These are phyloP conservation scores for Syzygium grande DNA, from an alignment of 345 rosid genomes.

Conservation along the genomic window DNA sequence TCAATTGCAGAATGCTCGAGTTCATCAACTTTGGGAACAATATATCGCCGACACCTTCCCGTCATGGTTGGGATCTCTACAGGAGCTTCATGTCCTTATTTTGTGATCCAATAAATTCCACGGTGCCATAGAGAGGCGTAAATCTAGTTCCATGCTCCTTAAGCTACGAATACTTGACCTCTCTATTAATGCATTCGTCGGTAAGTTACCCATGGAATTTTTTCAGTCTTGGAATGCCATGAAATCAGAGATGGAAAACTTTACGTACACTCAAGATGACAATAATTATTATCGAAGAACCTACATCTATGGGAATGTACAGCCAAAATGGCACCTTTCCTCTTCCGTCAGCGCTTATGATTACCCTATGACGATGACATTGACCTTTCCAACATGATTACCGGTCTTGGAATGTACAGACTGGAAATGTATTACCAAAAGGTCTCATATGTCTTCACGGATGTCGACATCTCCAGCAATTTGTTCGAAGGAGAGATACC, in stretches of 20 bases:
- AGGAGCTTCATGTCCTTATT: not conserved
- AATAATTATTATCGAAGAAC: no score
- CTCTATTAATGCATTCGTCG: conserved; percentile 2
- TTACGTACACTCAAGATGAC: no score
- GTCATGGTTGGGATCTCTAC: not conserved
- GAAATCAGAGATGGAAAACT: not conserved
- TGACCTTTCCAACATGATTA: not conserved
- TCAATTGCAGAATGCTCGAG: not conserved
- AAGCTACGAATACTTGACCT: conserved; percentile 4
- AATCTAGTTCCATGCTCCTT: not conserved
- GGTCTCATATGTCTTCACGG: not conserved
- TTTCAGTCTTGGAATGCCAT: conserved; percentile 15
- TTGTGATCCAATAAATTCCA: not conserved
- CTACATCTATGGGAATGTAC: no score
- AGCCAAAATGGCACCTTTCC: not conserved
- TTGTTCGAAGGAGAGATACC: conserved; percentile 8
- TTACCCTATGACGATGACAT: not conserved
- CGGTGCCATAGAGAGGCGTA: not conserved
- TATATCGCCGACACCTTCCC: not conserved
- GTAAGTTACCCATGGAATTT: conserved; percentile 4
- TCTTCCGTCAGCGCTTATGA: not conserved
- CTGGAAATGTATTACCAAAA: not conserved
- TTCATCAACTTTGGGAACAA: not conserved
- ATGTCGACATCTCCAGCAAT: conserved; percentile 3
- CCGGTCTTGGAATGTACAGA: not conserved